A percentile compares a stretch with the other conserved stretches of the same genome.
These are phyloP conservation scores for Kodamaea kaohsiungensis DNA, from an alignment of 805 yeast genomes.

Conservation along the genomic window DNA sequence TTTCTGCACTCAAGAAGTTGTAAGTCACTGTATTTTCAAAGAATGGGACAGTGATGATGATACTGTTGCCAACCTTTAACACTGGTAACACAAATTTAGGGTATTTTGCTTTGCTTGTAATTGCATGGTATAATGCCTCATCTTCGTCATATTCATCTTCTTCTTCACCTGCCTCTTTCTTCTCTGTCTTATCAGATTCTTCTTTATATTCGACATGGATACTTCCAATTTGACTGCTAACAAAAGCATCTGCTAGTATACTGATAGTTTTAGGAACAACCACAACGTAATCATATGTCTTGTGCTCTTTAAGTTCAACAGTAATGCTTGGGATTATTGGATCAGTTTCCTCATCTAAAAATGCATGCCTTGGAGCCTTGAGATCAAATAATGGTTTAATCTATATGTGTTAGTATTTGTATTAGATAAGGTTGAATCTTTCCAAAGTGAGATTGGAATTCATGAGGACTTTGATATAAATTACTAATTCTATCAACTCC, in stretches of 20 bases:
- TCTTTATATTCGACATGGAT: slow-evolving; percentile 14
- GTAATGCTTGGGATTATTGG: slow-evolving; percentile 18
- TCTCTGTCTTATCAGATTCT: background rate
- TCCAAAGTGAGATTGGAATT: no score
- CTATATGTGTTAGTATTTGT: slow-evolving; percentile 20
- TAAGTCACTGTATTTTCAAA: slow-evolving; percentile 37
- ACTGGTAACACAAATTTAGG: slow-evolving; percentile 26
- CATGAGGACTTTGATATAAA: no score
- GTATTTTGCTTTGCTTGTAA: slow-evolving; percentile 23
- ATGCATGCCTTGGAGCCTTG: slow-evolving; percentile 52
- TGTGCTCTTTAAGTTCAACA: slow-evolving; percentile 2
- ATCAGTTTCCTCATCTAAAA: slow-evolving; percentile 39
- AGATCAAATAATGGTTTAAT: slow-evolving; percentile 48
- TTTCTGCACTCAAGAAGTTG: slow-evolving; percentile 26
- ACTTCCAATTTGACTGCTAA: slow-evolving; percentile 17
- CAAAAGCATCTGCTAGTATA: slow-evolving; percentile 16
- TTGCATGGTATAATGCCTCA: slow-evolving; percentile 48
- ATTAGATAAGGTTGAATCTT: no score
- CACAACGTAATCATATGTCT: slow-evolving; percentile 11
- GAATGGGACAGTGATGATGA: slow-evolving; percentile 32
- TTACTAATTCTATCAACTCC: no score
- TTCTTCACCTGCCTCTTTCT: slow-evolving; percentile 13
- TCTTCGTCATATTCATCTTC: slow-evolving; percentile 48
- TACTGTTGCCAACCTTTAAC: slow-evolving; percentile 7
- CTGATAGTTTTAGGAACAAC: slow-evolving; percentile 20